A percentile compares a stretch with the other conserved stretches of the same genome.
Conservation (phyloP, 2,329 filamentous ascomycete species). For the Aspergillus persii region DNA sequence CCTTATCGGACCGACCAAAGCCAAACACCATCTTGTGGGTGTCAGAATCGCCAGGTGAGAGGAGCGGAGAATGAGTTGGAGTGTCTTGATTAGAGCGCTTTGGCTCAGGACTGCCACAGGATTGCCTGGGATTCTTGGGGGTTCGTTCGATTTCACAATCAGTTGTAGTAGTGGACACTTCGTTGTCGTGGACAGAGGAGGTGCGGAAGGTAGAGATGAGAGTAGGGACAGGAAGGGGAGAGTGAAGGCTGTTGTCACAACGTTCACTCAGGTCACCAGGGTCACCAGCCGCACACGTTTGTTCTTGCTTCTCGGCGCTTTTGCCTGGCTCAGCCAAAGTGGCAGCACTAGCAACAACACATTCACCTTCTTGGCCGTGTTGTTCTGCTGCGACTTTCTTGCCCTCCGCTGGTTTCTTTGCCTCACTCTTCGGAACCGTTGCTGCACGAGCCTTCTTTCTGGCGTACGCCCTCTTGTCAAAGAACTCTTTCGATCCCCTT, state of each 20-base stretch:
- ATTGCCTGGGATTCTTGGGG: constrained; percentile 3
- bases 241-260: neutral
- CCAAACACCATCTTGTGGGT: neutral
- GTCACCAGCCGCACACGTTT: neutral
- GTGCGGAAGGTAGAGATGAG: constrained; percentile 1
- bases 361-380: constrained; percentile 2
- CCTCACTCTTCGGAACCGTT: neutral
- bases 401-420: neutral
- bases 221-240: neutral
- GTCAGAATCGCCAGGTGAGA: neutral
- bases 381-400: neutral
- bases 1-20: neutral
- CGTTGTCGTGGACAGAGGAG: neutral
- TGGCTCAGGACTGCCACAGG: constrained; percentile 8
- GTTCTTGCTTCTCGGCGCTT: neutral
- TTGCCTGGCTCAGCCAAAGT: neutral
- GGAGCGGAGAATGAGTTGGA: neutral
- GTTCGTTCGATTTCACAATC: neutral
- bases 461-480: neutral
- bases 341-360: neutral
- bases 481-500: neutral
- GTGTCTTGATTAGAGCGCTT: neutral
- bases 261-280: neutral
- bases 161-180: neutral
- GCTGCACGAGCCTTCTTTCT: neutral